phyloP scores from a whole-genome alignment of 441 rosid genomes.

The Gossypium davidsonii region DNA sequence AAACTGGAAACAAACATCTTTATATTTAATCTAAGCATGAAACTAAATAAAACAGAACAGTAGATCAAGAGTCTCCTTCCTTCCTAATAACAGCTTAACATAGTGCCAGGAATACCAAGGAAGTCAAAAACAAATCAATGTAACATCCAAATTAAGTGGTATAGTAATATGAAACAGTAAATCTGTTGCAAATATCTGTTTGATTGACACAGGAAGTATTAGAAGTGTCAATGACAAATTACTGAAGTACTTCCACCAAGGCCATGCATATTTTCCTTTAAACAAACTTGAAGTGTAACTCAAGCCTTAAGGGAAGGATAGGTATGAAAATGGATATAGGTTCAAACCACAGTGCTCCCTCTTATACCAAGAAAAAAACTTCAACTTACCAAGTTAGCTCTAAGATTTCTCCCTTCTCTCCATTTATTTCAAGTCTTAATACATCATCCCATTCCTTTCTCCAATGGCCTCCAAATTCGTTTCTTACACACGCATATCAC shows the following conservation, averaged over 20 bases:
- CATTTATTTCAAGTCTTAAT: neutral
- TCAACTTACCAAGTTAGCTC: neutral
- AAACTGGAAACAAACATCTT: neutral
- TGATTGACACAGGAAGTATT: neutral
- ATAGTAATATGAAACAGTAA: neutral
- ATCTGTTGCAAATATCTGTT: neutral
- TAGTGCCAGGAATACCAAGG: neutral
- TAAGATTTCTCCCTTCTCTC: neutral
- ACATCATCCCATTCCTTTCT: neutral
- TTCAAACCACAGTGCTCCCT: neutral
- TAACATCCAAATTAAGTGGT: neutral
- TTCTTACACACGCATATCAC: neutral
- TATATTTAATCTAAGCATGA: neutral
- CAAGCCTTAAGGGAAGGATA: neutral
- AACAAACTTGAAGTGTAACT: neutral
- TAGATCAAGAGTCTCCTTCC: neutral
- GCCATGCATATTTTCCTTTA: neutral
- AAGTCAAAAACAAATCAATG: neutral
- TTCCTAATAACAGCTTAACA: neutral
- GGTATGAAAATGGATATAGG: neutral
- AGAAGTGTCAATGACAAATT: neutral
- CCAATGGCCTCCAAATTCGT: neutral
- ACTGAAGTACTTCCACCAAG: neutral
- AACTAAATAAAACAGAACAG: neutral
- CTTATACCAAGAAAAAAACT: neutral